Evolutionary conservation across 148 eudicot species (phyloP), one percentile per base, ranked within the genome.

Genomic region (Linanthus parryae): DNA sequence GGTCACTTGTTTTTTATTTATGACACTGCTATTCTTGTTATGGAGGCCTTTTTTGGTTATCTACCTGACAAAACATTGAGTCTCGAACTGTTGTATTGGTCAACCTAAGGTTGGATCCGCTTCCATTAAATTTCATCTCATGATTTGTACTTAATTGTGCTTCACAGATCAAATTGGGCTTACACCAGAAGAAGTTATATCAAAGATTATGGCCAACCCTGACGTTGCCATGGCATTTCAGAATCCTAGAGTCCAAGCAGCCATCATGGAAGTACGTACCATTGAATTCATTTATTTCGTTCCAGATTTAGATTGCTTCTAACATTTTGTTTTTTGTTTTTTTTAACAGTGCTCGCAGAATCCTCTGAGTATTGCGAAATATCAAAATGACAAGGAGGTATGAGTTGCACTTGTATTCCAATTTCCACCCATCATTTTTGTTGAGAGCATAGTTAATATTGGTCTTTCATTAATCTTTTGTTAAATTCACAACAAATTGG

Each of bases 361-460:
- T 52, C 95, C 99, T 11, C 31, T 78, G 78, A 94, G 89, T 54
- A 84, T 94, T 23, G 62, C 80, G 42, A 88, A 94, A 56, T 94
- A 94, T 60, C 95, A 92, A 74, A 82, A 88, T 36, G 99, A 92
- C 62, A 73, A 77, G 67, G 99, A 92, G 99, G 99, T 92, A 80
- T 18, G 35, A n/a, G n/a, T n/a, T n/a, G n/a, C n/a, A n/a, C n/a
- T n/a, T n/a, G n/a, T n/a, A n/a, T n/a, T n/a, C n/a, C n/a, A n/a
- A n/a, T n/a, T n/a, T n/a, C n/a, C n/a, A n/a, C n/a, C n/a, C n/a
- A n/a, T n/a, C n/a, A n/a, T n/a, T n/a, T n/a, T n/a, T n/a, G n/a
- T n/a, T n/a, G n/a, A n/a, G n/a, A n/a, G n/a, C n/a, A n/a, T n/a
- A n/a, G n/a, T n/a, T n/a, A n/a, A n/a, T n/a, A n/a, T n/a, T n/a